Evolutionary conservation across 768 basidiomycete genomes (phyloP), one percentile per base, ranked within the genome.

Genomic region (Hypsizygus marmoreus): DNA sequence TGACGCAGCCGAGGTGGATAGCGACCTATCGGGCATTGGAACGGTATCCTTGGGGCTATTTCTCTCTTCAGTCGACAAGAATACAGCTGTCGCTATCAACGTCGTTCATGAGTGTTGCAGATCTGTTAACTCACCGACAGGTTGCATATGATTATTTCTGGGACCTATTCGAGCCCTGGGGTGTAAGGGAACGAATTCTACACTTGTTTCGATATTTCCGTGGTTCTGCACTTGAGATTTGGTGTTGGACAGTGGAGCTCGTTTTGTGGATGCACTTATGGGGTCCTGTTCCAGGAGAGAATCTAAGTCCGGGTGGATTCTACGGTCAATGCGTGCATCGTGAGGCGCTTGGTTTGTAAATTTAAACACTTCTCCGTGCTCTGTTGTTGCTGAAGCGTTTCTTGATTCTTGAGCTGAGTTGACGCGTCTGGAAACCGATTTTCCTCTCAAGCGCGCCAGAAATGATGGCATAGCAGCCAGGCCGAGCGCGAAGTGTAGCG

Each of bases 261-360:
- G 23, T 25, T 34, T 33, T 20, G 54, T 25, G n/a, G 53, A 42
- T 28, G 38, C 38, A 1, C 41, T 30, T 24, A 63, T 55, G 31
- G 10, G 39, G 29, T 47, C 38, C 49, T 49, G 41, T n/a, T 64
- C 56, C 29, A 62, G 48, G 17, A 69, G 54, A 24, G 63, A 60
- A 46, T 67, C 61, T 20, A 72, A 56, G 45, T 75, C 58, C 39
- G 70, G 66, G 38, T 71, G 72, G 30, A 74, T 73, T 53, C 63
- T 70, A 22, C 59, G 63, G 25, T 62, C 55, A 10, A 63, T 38
- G 22, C 39, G 50, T n/a, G 44, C 24, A 13, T 11, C 31, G 22
- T 36, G 25, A n/a, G n/a, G n/a, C n/a, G n/a, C n/a, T n/a, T n/a
- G n/a, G n/a, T n/a, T n/a, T n/a, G n/a, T n/a, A n/a, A n/a, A n/a